Percentiles rank a stretch among this genome's conserved stretches.
Conservation (phyloP, 176 grass and related monocot species). For the Lolium perenne region DNA sequence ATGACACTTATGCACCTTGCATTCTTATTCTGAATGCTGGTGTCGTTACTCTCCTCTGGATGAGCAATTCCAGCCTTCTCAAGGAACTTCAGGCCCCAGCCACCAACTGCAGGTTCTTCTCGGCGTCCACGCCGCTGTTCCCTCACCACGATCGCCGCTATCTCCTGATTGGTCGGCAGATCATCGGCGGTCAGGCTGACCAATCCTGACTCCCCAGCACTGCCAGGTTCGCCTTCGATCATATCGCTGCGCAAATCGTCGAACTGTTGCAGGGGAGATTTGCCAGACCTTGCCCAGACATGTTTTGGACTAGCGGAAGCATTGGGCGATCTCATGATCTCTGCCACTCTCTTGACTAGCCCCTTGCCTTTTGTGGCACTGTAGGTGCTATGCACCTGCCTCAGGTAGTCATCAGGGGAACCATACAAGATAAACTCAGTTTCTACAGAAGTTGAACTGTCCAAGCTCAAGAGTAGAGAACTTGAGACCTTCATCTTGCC, state of each 20-base stretch:
- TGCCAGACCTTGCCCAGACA: conserved; percentile 36
- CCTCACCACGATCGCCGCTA: conserved; percentile 71
- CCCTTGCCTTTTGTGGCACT: conserved; percentile 56
- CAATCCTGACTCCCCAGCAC: conserved; percentile 45
- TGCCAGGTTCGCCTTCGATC: conserved; percentile 30
- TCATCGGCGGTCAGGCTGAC: conserved; percentile 38
- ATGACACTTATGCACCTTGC: conserved; percentile 49
- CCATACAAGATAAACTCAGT: conserved; percentile 82
- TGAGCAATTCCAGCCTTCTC: conserved; percentile 35
- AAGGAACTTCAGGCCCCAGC: conserved; percentile 97
- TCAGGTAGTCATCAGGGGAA: conserved; percentile 60
- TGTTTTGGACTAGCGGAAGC: conserved; percentile 57
- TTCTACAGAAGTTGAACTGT: conserved; percentile 48
- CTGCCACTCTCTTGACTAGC: conserved; percentile 61
- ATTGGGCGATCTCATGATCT: conserved; percentile 65
- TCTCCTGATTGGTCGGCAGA: conserved; percentile 56
- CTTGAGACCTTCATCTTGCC: conserved; percentile 84
- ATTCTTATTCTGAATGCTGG: conserved; percentile 15
- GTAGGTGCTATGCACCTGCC: conserved; percentile 49
- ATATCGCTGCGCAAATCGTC: conserved; percentile 39
- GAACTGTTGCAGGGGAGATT: conserved; percentile 46
- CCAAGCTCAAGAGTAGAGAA: conserved; percentile 52
- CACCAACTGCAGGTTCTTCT: conserved; percentile 49
- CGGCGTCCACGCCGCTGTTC: conserved; percentile 26
- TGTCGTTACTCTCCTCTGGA: background rate